Conservation (phyloP, 2,329 filamentous ascomycete species). For the Colletotrichum aenigma region DNA sequence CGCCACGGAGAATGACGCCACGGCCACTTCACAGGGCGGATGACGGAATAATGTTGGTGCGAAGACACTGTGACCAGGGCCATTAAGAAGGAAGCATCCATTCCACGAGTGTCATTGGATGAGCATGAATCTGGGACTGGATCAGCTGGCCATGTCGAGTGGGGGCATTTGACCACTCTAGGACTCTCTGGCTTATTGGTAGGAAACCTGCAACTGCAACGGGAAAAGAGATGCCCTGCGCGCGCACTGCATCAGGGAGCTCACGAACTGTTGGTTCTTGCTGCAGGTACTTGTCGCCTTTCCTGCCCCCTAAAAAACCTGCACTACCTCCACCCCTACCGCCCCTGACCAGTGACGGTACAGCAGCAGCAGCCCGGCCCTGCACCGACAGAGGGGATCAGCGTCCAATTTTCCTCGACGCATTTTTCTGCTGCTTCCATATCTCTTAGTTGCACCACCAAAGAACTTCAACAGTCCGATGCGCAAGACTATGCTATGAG, state of each 20-base stretch:
- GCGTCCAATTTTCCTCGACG: slow-evolving; percentile 14
- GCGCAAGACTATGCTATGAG: slow-evolving; percentile 6
- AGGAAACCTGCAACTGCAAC: neutral
- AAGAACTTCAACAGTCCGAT: neutral
- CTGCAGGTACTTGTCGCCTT: slow-evolving; percentile 21
- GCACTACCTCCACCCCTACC: slow-evolving; percentile 11
- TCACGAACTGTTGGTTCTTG: slow-evolving; percentile 21
- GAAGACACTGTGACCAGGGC: neutral
- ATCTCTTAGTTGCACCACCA: slow-evolving; percentile 4
- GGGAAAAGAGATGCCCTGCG: neutral
- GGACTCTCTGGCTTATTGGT: neutral
- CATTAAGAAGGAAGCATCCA: neutral
- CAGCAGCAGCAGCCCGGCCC: neutral
- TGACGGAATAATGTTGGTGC: slow-evolving; percentile 17
- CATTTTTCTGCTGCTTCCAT: neutral
- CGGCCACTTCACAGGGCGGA: neutral
- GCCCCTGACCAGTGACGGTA: neutral
- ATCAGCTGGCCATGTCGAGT: slow-evolving; percentile 15
- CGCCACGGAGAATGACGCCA: neutral
- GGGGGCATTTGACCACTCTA: neutral
- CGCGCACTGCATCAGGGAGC: neutral
- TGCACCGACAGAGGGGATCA: slow-evolving; percentile 13
- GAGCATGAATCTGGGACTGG: neutral
- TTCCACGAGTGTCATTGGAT: neutral
- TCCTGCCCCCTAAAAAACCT: neutral